A percentile compares a stretch with the other conserved stretches of the same genome.
phyloP scores from a whole-genome alignment of 2,329 filamentous ascomycete species.

The Clarireedia monteithiana region DNA sequence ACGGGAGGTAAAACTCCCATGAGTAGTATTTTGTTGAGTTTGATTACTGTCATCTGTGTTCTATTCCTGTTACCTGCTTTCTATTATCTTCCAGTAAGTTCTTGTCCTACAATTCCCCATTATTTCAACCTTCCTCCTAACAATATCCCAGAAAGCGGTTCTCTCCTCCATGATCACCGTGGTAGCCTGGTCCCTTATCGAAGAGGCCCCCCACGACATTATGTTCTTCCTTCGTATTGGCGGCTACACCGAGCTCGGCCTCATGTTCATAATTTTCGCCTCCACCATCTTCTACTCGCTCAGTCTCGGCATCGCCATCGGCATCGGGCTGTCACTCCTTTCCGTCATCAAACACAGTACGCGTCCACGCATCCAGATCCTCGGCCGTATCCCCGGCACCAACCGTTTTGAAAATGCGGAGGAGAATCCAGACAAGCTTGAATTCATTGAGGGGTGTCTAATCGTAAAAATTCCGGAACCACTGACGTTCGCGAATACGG shows the following conservation, averaged over 20 bases:
- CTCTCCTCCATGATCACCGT: constrained; percentile 91
- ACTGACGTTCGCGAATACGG: constrained; percentile 93
- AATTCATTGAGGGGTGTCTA: constrained; percentile 85
- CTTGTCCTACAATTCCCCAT: background rate
- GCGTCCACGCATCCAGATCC: constrained; percentile 88
- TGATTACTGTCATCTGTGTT: constrained; percentile 76
- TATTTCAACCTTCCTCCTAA: constrained; percentile 8
- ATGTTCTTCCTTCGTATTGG: constrained; percentile 79
- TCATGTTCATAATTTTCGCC: constrained; percentile 87
- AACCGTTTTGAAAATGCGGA: constrained; percentile 82
- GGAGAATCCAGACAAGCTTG: constrained; percentile 61
- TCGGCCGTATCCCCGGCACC: constrained; percentile 80
- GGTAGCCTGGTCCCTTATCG: constrained; percentile 87
- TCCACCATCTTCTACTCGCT: constrained; percentile 94
- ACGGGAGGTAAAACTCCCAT: constrained; percentile 91
- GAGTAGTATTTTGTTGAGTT: constrained; percentile 79
- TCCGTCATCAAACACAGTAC: constrained; percentile 88
- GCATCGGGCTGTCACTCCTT: constrained; percentile 82
- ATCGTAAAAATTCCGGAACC: constrained; percentile 98
- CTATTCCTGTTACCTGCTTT: constrained; percentile 83
- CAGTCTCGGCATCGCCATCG: constrained; percentile 86
- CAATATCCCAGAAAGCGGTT: constrained; percentile 68
- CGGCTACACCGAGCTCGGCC: constrained; percentile 75
- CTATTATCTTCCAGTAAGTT: constrained; percentile 84
- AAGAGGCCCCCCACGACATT: constrained; percentile 91